A percentile compares a stretch with the other conserved stretches of the same genome.
These are phyloP conservation scores for Leccinum ponderosum DNA, from an alignment of 1,284 basidiomycete species.

Conservation along the genomic window DNA sequence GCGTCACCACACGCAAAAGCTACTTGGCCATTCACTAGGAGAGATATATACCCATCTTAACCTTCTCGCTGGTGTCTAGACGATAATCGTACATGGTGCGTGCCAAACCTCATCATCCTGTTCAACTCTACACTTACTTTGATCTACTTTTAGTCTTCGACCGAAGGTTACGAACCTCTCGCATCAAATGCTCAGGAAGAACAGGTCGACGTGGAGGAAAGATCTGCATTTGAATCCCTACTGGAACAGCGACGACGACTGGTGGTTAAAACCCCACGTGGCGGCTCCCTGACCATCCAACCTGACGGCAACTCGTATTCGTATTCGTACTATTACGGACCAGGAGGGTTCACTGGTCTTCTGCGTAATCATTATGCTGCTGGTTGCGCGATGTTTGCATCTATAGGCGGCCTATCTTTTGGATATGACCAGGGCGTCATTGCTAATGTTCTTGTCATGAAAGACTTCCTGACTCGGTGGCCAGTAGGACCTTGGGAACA, in stretches of 20 bases:
- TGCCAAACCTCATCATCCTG: background rate
- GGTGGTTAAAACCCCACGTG: constrained; percentile 25
- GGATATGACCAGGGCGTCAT: constrained; percentile 80
- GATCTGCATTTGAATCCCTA: constrained; percentile 15
- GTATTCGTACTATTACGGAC: constrained; percentile 71
- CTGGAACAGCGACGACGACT: constrained; percentile 18
- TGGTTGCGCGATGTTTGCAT: constrained; percentile 68
- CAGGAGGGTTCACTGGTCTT: constrained; percentile 62
- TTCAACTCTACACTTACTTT: background rate
- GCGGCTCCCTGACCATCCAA: constrained; percentile 37
- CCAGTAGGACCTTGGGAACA: constrained; percentile 70
- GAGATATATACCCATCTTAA: background rate
- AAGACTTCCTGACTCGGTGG: constrained; percentile 64
- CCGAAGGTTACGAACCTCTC: constrained; percentile 20
- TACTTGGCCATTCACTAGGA: background rate
- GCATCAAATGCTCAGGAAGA: constrained; percentile 14
- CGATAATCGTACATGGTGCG: constrained; percentile 17
- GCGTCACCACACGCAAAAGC: background rate
- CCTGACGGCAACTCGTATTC: constrained; percentile 43
- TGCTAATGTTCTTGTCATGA: constrained; percentile 83
- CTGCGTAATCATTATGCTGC: constrained; percentile 61
- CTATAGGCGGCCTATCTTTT: constrained; percentile 77
- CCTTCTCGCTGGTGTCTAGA: background rate
- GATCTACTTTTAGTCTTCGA: constrained; percentile 7
- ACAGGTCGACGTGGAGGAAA: constrained; percentile 12